These are phyloP conservation scores for Hamiltosporidium tvaerminnensis DNA, from an alignment of 371 early-diverging fungal species.

Conservation along the genomic window DNA sequence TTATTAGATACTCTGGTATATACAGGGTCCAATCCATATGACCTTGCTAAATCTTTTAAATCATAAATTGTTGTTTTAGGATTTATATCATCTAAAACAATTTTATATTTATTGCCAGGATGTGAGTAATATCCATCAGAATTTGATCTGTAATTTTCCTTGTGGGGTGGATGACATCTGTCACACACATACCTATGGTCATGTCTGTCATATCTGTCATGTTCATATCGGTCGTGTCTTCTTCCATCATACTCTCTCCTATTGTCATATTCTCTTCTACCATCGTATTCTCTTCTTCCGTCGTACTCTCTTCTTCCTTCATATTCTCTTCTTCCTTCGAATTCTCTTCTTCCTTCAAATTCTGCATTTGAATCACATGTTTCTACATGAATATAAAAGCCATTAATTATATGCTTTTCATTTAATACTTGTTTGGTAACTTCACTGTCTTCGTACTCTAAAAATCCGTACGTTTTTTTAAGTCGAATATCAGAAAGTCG, in stretches of 20 bases:
- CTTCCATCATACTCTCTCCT: too few relatives aligned
- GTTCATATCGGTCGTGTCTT: neutral
- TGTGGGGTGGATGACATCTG: neutral
- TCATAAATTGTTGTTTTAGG: conserved; percentile 5
- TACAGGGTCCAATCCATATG: conserved; percentile 19
- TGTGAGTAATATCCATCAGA: neutral
- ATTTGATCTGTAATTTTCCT: neutral
- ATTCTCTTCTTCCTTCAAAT: neutral
- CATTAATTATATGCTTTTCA: conserved; percentile 14
- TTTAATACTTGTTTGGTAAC: conserved; percentile 13
- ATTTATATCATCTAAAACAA: conserved; percentile 23
- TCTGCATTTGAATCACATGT: conserved; percentile 4
- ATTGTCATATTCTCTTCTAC: too few relatives aligned
- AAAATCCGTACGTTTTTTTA: conserved; percentile 23
- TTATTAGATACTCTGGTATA: conserved; percentile 21
- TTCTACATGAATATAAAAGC: conserved; percentile 14
- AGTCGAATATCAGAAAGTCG: conserved; percentile 14
- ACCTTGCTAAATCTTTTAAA: conserved; percentile 20
- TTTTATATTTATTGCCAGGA: conserved; percentile 11
- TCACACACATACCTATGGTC: neutral
- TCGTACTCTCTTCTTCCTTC: too few relatives aligned
- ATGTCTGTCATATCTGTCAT: neutral
- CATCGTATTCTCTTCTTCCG: too few relatives aligned
- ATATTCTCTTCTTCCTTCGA: too few relatives aligned
- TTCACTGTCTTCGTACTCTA: conserved; percentile 9